phyloP scores from a whole-genome alignment of 331 rosid species.

The Malus hybrid region DNA sequence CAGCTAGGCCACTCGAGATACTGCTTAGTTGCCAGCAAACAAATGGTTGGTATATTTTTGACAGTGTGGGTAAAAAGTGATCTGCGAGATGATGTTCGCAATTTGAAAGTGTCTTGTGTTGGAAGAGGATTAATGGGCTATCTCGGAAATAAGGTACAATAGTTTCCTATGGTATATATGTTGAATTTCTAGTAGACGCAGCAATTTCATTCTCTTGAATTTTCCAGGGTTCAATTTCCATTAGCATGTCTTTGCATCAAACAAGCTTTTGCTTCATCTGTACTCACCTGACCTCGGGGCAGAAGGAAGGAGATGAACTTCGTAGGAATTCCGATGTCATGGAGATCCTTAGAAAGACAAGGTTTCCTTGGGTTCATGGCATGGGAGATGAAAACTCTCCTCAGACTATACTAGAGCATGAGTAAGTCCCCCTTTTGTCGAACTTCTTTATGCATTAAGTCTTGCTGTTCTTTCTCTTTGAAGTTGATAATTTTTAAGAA shows the following conservation, averaged over 20 bases:
- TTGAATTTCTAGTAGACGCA: not conserved
- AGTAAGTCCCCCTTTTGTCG: constrained; percentile 38
- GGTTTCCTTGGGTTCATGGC: constrained; percentile 88
- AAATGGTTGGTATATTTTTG: constrained; percentile 95
- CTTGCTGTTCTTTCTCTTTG: not conserved
- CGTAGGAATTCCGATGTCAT: constrained; percentile 93
- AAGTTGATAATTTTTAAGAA: constrained; percentile 4
- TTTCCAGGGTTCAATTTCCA: constrained; percentile 97
- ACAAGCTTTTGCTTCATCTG: constrained; percentile 99
- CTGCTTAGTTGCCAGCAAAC: constrained; percentile 91
- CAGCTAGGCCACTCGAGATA: constrained; percentile 69
- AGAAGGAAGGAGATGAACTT: constrained; percentile 99
- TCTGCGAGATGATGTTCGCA: constrained; percentile 76
- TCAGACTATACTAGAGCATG: constrained; percentile 84
- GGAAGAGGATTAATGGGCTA: constrained; percentile 99
- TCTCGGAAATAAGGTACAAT: constrained; percentile 89
- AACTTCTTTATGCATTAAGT: not conserved
- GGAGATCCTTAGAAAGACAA: constrained; percentile 95
- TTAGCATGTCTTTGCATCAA: constrained; percentile 98
- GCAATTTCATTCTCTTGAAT: constrained; percentile 23
- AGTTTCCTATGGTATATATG: not conserved
- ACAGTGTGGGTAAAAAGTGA: constrained; percentile 94
- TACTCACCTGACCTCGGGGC: constrained; percentile 97
- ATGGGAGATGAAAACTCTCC: constrained; percentile 69
- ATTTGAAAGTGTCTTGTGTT: constrained; percentile 96